phyloP scores from a whole-genome alignment of 2,329 filamentous ascomycete species.

The Aspergillus sp. region DNA sequence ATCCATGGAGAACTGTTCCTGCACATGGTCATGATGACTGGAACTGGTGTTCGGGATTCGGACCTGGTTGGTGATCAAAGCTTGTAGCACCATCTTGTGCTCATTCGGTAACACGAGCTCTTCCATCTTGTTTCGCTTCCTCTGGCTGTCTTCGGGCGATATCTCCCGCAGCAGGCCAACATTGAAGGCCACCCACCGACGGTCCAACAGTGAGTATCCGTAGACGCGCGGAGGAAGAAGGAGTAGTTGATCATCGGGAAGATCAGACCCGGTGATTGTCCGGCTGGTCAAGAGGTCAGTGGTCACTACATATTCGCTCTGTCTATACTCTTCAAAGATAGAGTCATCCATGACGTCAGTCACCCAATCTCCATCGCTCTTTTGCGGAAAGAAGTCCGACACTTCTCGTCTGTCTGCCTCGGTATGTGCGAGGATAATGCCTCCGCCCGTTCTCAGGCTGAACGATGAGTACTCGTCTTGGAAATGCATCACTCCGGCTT shows the following conservation, averaged over 20 bases:
- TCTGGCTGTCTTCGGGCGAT: not conserved
- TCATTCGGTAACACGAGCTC: not conserved
- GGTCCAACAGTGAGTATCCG: not conserved
- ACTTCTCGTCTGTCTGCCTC: not conserved
- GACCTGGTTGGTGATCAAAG: not conserved
- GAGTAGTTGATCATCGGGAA: not conserved
- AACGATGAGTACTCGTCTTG: not conserved
- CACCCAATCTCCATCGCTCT: not conserved
- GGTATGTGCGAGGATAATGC: not conserved
- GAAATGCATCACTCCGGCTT: not conserved
- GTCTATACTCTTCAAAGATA: not conserved
- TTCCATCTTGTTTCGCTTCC: not conserved
- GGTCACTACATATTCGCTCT: not conserved
- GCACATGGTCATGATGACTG: not conserved
- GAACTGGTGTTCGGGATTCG: not conserved
- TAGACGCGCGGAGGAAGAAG: not conserved
- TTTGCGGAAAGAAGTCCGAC: not conserved
- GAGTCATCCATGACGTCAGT: not conserved
- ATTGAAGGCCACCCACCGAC: not conserved
- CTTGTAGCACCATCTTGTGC: not conserved
- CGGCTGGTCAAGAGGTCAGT: not conserved
- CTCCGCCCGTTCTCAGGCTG: not conserved
- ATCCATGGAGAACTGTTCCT: not conserved
- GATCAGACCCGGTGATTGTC: not conserved
- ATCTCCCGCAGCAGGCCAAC: not conserved